Evolutionary conservation across 2,329 filamentous ascomycete species (phyloP).

Genomic region (Cladosporium velox): DNA sequence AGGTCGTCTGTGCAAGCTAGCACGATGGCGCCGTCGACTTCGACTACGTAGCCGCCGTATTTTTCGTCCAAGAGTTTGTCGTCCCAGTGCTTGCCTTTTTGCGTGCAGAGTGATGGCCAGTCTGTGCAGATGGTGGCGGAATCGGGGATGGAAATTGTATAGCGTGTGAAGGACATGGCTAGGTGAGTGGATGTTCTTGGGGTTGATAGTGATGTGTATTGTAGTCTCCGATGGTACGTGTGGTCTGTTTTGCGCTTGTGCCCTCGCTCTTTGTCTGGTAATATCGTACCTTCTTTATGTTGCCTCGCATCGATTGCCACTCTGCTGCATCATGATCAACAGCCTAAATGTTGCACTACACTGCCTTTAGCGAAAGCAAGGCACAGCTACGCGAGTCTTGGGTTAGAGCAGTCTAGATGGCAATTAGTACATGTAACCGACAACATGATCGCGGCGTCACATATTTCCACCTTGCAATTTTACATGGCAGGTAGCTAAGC

Average conservation of each 20-base stretch:
- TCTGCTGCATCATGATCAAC: neutral
- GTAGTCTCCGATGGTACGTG: neutral
- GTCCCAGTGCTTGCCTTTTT: neutral
- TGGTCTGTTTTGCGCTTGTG: neutral
- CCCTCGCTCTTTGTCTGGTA: neutral
- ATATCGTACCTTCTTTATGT: neutral
- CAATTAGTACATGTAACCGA: neutral
- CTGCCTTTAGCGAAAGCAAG: neutral
- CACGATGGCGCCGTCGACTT: neutral
- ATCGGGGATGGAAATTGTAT: neutral
- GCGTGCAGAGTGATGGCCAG: neutral
- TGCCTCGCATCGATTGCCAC: neutral
- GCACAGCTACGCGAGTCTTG: neutral
- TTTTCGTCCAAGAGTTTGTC: neutral
- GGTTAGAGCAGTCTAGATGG: neutral
- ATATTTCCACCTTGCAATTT: neutral
- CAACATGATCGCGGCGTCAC: neutral
- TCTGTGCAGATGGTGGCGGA: neutral
- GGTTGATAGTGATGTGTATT: neutral
- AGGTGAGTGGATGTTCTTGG: neutral
- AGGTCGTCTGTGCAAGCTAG: neutral
- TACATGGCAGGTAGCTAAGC: neutral
- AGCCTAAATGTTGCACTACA: neutral
- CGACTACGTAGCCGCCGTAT: slow-evolving; percentile 7
- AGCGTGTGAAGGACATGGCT: slow-evolving; percentile 5